Conservation (phyloP, 2,329 filamentous ascomycete species). For the Pyricularia sp. region DNA sequence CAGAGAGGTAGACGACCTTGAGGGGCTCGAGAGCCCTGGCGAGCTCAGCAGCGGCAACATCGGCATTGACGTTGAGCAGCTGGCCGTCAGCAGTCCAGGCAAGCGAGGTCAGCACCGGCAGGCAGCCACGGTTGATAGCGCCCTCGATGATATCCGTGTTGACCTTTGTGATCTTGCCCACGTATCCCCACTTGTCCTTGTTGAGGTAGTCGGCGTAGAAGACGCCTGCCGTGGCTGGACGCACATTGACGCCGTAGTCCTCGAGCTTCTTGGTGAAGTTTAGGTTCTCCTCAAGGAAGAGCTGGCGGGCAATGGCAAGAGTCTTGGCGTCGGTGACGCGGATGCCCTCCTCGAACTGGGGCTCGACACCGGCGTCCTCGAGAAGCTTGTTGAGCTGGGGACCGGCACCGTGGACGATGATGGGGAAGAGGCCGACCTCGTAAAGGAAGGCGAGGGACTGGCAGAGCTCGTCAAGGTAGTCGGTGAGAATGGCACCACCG, state of each 20-base stretch:
- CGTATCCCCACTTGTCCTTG: conserved; percentile 91
- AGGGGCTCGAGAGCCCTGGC: conserved; percentile 81
- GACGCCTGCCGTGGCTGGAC: conserved; percentile 81
- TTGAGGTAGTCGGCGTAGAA: conserved; percentile 92
- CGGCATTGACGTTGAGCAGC: conserved; percentile 94
- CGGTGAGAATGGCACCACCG: conserved; percentile 88
- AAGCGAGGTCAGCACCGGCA: conserved; percentile 93
- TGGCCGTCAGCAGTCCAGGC: conserved; percentile 87
- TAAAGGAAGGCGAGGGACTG: conserved; percentile 85
- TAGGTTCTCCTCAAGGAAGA: conserved; percentile 93
- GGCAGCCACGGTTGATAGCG: conserved; percentile 80
- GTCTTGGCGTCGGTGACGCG: conserved; percentile 94
- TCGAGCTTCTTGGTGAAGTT: conserved; percentile 86
- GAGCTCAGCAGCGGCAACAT: conserved; percentile 90
- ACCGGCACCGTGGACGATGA: conserved; percentile 91
- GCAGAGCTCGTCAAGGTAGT: conserved; percentile 86
- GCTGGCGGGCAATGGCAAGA: conserved; percentile 76
- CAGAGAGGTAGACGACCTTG: conserved; percentile 97
- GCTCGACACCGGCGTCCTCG: conserved; percentile 84
- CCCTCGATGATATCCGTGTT: conserved; percentile 86
- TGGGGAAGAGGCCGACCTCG: conserved; percentile 87
- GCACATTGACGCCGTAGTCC: conserved; percentile 77
- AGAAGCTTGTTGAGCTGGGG: conserved; percentile 91
- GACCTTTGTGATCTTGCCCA: conserved; percentile 90
- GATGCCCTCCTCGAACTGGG: conserved; percentile 93